These are phyloP conservation scores for Nicotiana benthamiana DNA, from an alignment of 257 asterid genomes.

Conservation along the genomic window DNA sequence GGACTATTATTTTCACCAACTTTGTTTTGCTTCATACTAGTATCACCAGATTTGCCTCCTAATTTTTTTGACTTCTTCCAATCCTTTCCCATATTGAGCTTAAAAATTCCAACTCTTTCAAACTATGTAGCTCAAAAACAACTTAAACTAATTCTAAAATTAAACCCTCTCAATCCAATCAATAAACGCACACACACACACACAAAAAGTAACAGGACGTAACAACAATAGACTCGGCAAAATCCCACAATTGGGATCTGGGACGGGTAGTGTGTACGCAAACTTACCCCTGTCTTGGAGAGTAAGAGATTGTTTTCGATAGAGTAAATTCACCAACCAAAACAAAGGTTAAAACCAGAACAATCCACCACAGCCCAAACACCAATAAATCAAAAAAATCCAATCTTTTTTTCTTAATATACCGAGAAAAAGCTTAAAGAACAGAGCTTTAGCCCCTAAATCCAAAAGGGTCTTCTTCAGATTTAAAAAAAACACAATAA, in stretches of 20 bases:
- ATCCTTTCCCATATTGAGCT: slow-evolving; percentile 56
- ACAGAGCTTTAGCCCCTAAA: slow-evolving; percentile 9
- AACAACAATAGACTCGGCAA: not conserved
- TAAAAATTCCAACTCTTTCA: slow-evolving; percentile 21
- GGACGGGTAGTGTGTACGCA: no score
- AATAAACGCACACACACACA: not conserved
- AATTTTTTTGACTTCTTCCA: slow-evolving; percentile 30
- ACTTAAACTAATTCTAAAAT: slow-evolving; percentile 10
- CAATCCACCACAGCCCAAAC: not conserved
- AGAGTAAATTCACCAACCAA: slow-evolving; percentile 4
- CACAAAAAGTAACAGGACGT: not conserved
- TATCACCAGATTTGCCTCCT: slow-evolving; percentile 33
- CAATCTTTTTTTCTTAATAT: not conserved
- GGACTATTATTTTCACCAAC: slow-evolving; percentile 24
- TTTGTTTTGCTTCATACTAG: no score
- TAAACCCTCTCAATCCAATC: slow-evolving; percentile 5
- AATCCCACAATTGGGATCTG: no score
- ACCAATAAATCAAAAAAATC: not conserved
- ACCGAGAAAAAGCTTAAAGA: not conserved
- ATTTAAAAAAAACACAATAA: not conserved
- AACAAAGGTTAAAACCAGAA: not conserved
- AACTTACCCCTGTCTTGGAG: no score
- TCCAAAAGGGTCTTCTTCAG: slow-evolving; percentile 19
- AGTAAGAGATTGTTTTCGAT: no score
- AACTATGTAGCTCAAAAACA: slow-evolving; percentile 8